A percentile compares a stretch with the other conserved stretches of the same genome.
These are phyloP conservation scores for Monosporascus sp. DNA, from an alignment of 2,329 filamentous ascomycete genomes.

Conservation along the genomic window DNA sequence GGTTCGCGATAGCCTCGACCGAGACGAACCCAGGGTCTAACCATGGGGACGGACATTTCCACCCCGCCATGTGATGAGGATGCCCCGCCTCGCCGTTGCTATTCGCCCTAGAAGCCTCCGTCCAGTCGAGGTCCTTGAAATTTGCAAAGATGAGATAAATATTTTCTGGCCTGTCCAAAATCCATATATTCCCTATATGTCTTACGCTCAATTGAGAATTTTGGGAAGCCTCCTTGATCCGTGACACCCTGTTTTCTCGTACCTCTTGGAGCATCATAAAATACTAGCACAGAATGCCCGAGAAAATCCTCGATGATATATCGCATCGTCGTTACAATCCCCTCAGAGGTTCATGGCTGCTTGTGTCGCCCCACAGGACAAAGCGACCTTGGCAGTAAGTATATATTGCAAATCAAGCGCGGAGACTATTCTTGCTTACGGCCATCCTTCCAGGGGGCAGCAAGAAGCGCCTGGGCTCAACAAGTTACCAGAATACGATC, in stretches of 20 bases:
- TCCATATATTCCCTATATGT: neutral
- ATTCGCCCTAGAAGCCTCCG: neutral
- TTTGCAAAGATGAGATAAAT: neutral
- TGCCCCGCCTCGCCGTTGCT: neutral
- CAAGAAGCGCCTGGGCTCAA: slow-evolving; percentile 68
- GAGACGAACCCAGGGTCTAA: neutral
- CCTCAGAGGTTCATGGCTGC: slow-evolving; percentile 81
- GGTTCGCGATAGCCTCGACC: neutral
- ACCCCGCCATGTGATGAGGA: neutral
- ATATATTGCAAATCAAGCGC: neutral
- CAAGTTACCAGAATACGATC: slow-evolving; percentile 75
- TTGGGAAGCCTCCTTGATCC: neutral
- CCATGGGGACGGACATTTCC: neutral
- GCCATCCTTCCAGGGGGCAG: slow-evolving; percentile 54
- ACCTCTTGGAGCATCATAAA: neutral
- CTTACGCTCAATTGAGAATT: neutral
- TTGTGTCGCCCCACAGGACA: slow-evolving; percentile 93
- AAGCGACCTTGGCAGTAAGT: slow-evolving; percentile 97
- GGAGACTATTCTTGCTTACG: slow-evolving; percentile 1
- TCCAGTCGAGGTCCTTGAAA: neutral
- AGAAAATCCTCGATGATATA: slow-evolving; percentile 85
- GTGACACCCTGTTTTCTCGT: neutral
- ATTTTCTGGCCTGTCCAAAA: neutral
- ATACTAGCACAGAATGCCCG: slow-evolving; percentile 51
- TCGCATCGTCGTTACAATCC: slow-evolving; percentile 94